Evolutionary conservation across 148 eudicot genomes (phyloP), one percentile per base, ranked within the genome.

Genomic region (Silene uniflora): DNA sequence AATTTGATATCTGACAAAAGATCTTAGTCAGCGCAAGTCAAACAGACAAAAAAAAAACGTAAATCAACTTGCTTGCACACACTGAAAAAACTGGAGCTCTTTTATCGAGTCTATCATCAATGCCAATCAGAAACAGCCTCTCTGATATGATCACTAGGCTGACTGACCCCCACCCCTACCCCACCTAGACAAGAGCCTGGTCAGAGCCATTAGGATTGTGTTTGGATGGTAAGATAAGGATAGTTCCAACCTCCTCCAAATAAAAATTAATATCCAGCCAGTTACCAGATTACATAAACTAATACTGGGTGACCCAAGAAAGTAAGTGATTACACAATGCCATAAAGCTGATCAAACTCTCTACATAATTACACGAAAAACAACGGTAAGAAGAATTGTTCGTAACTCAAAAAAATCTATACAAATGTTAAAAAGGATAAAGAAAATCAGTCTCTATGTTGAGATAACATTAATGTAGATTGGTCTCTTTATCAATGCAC

Each of bases 1-100:
- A 81, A 95, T 86, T 76, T 87, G 94, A 80, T 89, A 92, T 80
- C 99, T 95, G 74, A 71, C 72, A 71, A 47, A 76, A 12, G 56
- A 19, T 64, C 18, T 59, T 56, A 73, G 62, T 71, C 62, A 69
- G 44, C 42, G 54, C 62, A 18, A 66, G 70, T 72, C 17, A 49
- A 35, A 62, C 56, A 65, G 65, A 54, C 58, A 46, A 76, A 63
- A 27, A 35, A 62, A 39, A 39, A 54, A 1, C 24, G 23, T 18
- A 0, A 58, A 32, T 6, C 46, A 59, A 29, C 67, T 35, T 54
- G 59, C 47, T 70, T 17, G 61, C 6, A 68, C 46, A 69, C 23
- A 39, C 29, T 22, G 29, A 39, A 39, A 39, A 6, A 39, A 39
- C 44, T 39, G 8, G 44, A 6, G 44, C 2, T 39, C 10, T 39